phyloP scores from a whole-genome alignment of 1,284 basidiomycete genomes.

The Leccinum insigne region DNA sequence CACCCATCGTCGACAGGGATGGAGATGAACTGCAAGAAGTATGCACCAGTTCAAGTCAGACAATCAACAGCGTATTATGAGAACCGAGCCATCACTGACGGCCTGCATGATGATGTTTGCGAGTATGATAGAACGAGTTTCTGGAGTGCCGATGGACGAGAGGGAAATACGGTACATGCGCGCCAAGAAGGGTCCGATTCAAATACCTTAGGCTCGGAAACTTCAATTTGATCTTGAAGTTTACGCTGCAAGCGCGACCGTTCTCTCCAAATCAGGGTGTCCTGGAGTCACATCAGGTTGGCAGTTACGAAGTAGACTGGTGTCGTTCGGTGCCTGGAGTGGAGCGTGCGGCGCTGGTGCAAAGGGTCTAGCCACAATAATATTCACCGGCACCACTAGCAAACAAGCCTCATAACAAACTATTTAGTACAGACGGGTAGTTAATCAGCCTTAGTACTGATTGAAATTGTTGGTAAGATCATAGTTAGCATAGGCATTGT shows the following conservation, averaged over 20 bases:
- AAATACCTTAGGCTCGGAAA: slow-evolving; percentile 6
- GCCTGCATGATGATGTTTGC: slow-evolving; percentile 20
- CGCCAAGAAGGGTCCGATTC: neutral
- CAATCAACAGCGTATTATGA: neutral
- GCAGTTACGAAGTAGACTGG: neutral
- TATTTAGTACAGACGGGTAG: too few relatives aligned
- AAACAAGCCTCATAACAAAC: too few relatives aligned
- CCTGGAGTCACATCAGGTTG: neutral
- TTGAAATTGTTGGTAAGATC: too few relatives aligned
- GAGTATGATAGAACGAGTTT: slow-evolving; percentile 2
- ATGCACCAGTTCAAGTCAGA: neutral
- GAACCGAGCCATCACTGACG: slow-evolving; percentile 10
- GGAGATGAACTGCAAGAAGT: slow-evolving; percentile 14
- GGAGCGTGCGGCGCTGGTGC: too few relatives aligned
- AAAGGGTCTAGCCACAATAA: too few relatives aligned
- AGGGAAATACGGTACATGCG: neutral
- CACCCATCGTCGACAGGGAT: slow-evolving; percentile 28
- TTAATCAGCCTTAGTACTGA: too few relatives aligned
- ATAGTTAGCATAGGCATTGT: too few relatives aligned
- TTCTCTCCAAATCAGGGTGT: neutral
- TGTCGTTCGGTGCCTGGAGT: too few relatives aligned
- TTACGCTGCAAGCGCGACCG: neutral
- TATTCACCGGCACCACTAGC: too few relatives aligned
- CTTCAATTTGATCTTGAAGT: neutral
- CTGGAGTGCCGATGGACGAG: neutral